Base-by-base conservation (phyloP, 1,139 yeast species). In the Nadsonia starkeyi-henricii region DNA sequence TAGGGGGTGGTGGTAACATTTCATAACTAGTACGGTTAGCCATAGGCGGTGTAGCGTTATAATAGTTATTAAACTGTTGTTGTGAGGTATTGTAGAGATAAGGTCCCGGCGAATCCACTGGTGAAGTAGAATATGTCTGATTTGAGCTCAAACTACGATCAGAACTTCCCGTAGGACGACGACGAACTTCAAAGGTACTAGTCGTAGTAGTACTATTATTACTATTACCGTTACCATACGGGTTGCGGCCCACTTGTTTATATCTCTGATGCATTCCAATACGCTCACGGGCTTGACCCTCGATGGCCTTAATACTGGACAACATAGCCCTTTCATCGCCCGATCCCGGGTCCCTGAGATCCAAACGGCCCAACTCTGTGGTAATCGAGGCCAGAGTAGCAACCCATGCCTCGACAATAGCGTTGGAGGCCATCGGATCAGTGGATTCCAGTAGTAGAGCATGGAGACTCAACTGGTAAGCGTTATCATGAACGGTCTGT, bases 201-300 rank as follows among this genome's bases (percentile, higher is more conserved):
- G 51, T 23, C 44, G 44, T 23, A 47, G 46, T 23, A 45, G n/a
- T 2, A 47, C 52, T 8, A 20, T 42, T 20, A 19, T 20, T 19
- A 12, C 19, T 30, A 23, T 9, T 23, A 23, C 8, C 9, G 9
- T 9, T 23, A 9, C 28, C 28, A 39, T 54, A 53, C 2, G 56
- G 57, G 41, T 53, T 51, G 13, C 52, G 52, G 23, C 51, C 44
- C 20, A 55, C 57, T 44, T 53, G 52, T 36, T 59, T 52, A 39
- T 61, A 53, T 45, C 50, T 48, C 45, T 62, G 63, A 44, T 64
- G 53, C 46, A 58, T 62, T 26, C 54, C 49, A 37, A 65, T 64
- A 23, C 69, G 54, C 48, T 65, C 68, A 43, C 58, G 60, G 53
- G 69, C 65, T 53, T 65, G 68, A 42, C 65, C 59, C 53, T 65